A percentile compares a stretch with the other conserved stretches of the same genome.
These are phyloP conservation scores for Pezicula rhizophila DNA, from an alignment of 2,329 filamentous ascomycete genomes.

Conservation along the genomic window DNA sequence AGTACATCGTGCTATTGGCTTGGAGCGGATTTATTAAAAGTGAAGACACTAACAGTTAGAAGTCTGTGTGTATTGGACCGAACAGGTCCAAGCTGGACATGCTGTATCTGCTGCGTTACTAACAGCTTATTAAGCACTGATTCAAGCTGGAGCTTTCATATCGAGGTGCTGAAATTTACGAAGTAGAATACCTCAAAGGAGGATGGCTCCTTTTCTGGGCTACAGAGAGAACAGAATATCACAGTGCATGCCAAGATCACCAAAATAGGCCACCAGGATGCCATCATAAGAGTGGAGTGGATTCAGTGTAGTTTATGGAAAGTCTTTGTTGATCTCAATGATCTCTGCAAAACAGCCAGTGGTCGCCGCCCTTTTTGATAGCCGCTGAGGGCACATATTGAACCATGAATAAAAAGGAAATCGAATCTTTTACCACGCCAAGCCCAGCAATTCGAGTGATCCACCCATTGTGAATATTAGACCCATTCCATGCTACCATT, in stretches of 20 bases:
- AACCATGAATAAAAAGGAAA: conserved; percentile 21
- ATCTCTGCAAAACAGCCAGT: conserved; percentile 24
- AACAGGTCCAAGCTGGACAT: no score
- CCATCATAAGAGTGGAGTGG: conserved; percentile 5
- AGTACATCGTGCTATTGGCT: no score
- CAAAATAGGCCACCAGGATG: neutral
- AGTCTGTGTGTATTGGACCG: no score
- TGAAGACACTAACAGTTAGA: no score
- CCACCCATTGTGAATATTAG: conserved; percentile 24
- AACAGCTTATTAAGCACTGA: no score
- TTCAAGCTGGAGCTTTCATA: no score
- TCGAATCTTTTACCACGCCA: conserved; percentile 28
- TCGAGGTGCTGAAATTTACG: no score
- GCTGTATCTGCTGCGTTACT: no score
- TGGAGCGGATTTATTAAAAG: no score
- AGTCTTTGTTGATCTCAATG: conserved; percentile 22
- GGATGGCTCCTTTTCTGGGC: no score
- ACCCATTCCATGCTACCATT: conserved; percentile 28
- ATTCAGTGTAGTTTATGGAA: conserved; percentile 24
- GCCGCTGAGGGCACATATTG: conserved; percentile 22
- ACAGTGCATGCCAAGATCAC: neutral
- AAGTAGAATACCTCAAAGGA: no score
- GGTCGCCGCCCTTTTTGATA: conserved; percentile 22
- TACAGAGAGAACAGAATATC: no score
- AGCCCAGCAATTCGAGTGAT: conserved; percentile 16